A percentile compares a stretch with the other conserved stretches of the same genome.
Conservation (phyloP, 1,284 basidiomycete species). For the Austroboletus niveus region DNA sequence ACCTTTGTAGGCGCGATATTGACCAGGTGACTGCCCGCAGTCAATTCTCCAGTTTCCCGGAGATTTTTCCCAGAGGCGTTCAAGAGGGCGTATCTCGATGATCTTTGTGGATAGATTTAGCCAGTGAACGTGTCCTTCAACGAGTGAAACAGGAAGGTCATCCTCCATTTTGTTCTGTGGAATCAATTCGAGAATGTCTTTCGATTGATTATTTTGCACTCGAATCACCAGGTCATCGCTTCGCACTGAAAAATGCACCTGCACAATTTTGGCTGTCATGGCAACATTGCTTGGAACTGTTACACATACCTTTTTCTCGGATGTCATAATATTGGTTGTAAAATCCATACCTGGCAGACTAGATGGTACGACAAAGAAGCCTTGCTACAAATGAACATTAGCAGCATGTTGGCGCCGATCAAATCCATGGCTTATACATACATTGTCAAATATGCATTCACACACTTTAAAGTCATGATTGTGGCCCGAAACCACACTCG, state of each 20-base stretch:
- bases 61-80: too few species aligned
- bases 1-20: too few species aligned
- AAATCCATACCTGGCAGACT: conserved; percentile 37
- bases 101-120: too few species aligned
- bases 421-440: too few species aligned
- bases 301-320: conserved; percentile 16
- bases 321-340: conserved; percentile 22
- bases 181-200: conserved; percentile 33
- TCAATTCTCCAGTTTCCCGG: too few species aligned
- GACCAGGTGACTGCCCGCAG: too few species aligned
- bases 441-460: conserved; percentile 27
- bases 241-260: conserved; percentile 34
- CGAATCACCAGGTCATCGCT: too few species aligned
- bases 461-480: conserved; percentile 15
- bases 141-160: conserved; percentile 39
- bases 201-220: background rate
- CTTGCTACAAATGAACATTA: conserved; percentile 24
- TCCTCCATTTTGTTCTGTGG: conserved; percentile 31
- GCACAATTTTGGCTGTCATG: background rate
- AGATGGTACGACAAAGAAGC: conserved; percentile 35
- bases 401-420: too few species aligned
- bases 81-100: too few species aligned
- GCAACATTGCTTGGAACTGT: too few species aligned
- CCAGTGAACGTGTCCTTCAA: conserved; percentile 8
- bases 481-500: conserved; percentile 19